Evolutionary conservation across 2,329 filamentous ascomycete species (phyloP), one percentile per base, ranked within the genome.

Genomic region (Verticillium nubilum): DNA sequence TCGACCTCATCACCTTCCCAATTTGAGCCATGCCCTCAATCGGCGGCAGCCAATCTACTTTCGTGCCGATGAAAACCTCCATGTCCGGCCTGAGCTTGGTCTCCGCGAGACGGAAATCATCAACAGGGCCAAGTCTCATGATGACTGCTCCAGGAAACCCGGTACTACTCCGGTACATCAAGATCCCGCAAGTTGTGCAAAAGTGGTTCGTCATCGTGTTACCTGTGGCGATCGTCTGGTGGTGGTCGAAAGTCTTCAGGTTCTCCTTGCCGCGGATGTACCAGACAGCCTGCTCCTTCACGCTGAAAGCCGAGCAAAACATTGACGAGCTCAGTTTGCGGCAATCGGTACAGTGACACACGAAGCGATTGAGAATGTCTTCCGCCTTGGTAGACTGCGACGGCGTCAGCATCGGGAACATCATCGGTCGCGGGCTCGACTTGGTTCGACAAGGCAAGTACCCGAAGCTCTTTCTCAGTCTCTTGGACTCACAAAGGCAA

Each of bases 261-360:
- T 77, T 79, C 0, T 82, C 78, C 4, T 72, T 69, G 9, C 85
- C 84, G 13, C 83, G 80, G 0, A 82, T 10, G 63, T 84, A 78
- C 54, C 68, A 76, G 0, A 86, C 64, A 59, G 78, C 60, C 0
- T 67, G 65, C 66, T 84, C 75, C 12, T 66, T 62, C 47, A 86
- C 69, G 60, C 76, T 75, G 66, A 87, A 85, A 71, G 84, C 86
- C 58, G 82, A 80, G 2, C 83, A 80, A 70, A 85, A 86, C 80
- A 86, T 85, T 0, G 83, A 85, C 0, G 84, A 82, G 0, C 83
- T 86, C 61, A 88, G 75, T 65, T 88, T 88, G 66, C 75, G 83
- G 70, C 84, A 87, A 70, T 88, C 84, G 33, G 72, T 68, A 68
- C 85, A 88, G 73, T 87, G 76, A 72, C 84, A 88, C 64, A 86